phyloP scores from a whole-genome alignment of 805 yeast genomes.

The Lipomyces yamadae region DNA sequence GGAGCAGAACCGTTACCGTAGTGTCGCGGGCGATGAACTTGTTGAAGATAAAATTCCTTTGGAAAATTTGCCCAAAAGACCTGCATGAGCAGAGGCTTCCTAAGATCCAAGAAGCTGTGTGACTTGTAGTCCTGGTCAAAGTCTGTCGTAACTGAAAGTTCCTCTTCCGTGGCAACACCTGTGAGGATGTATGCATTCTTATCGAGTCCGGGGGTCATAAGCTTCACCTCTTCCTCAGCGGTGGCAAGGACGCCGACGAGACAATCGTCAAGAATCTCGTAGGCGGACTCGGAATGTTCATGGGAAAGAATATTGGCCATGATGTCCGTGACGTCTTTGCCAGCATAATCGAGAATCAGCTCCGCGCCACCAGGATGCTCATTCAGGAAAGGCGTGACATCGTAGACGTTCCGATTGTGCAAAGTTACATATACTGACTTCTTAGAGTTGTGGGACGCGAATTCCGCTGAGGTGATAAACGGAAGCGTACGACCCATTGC shows the following conservation, averaged over 20 bases:
- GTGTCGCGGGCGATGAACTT: slow-evolving; percentile 97
- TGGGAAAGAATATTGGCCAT: slow-evolving; percentile 76
- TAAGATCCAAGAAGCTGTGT: slow-evolving; percentile 86
- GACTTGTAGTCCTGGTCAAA: slow-evolving; percentile 67
- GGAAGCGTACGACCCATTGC: slow-evolving; percentile 53
- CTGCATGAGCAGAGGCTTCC: slow-evolving; percentile 79
- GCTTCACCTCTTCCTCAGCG: slow-evolving; percentile 70
- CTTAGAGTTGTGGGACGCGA: slow-evolving; percentile 57
- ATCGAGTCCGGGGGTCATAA: slow-evolving; percentile 56
- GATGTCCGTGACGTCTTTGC: slow-evolving; percentile 61
- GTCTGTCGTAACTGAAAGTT: slow-evolving; percentile 79
- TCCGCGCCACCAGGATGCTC: slow-evolving; percentile 76
- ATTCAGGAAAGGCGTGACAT: slow-evolving; percentile 73
- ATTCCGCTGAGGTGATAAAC: slow-evolving; percentile 58
- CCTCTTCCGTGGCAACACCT: slow-evolving; percentile 72
- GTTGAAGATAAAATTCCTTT: slow-evolving; percentile 90
- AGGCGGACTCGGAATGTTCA: slow-evolving; percentile 82
- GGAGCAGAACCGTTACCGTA: slow-evolving; percentile 98
- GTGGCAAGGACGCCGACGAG: slow-evolving; percentile 85
- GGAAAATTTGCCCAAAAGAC: slow-evolving; percentile 74
- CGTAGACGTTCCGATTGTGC: slow-evolving; percentile 74
- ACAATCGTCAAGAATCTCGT: slow-evolving; percentile 83
- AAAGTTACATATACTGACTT: slow-evolving; percentile 70
- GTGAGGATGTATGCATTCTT: slow-evolving; percentile 42
- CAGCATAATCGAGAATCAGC: slow-evolving; percentile 50